These are phyloP conservation scores for Hypoxylon crocopeplum DNA, from an alignment of 495 filamentous ascomycete species.

Conservation along the genomic window DNA sequence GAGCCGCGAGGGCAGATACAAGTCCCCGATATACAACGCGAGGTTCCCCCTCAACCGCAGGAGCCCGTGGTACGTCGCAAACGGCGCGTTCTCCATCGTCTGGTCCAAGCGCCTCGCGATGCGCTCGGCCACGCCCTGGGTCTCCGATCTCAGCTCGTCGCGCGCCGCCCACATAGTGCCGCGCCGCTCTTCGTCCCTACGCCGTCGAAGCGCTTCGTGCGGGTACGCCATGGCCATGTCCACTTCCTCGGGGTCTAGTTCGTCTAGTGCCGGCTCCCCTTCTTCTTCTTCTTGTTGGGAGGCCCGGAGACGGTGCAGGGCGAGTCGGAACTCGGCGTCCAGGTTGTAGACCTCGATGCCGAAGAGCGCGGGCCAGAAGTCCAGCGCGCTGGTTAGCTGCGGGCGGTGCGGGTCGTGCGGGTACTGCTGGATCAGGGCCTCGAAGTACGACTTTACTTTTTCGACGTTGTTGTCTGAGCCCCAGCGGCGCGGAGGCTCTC, in stretches of 20 bases:
- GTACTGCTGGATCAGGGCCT: slow-evolving; percentile 46
- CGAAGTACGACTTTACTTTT: slow-evolving; percentile 42
- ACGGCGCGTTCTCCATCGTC: slow-evolving; percentile 68
- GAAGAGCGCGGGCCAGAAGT: slow-evolving; percentile 52
- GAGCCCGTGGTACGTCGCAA: slow-evolving; percentile 63
- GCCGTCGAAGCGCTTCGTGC: slow-evolving; percentile 5
- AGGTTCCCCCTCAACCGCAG: slow-evolving; percentile 71
- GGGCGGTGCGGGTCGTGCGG: slow-evolving; percentile 45
- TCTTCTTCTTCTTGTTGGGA: slow-evolving; percentile 18
- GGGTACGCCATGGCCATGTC: no score
- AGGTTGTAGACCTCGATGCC: slow-evolving; percentile 49
- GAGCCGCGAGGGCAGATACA: slow-evolving; percentile 48
- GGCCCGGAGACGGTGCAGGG: slow-evolving; percentile 8
- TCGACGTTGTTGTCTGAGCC: slow-evolving; percentile 37
- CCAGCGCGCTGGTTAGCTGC: slow-evolving; percentile 40
- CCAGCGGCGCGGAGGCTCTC: slow-evolving; percentile 16
- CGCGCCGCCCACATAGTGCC: slow-evolving; percentile 9
- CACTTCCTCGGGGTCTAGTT: no score
- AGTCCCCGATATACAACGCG: slow-evolving; percentile 70
- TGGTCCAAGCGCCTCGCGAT: slow-evolving; percentile 70
- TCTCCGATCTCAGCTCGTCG: slow-evolving; percentile 35
- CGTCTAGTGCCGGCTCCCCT: no score
- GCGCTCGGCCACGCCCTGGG: slow-evolving; percentile 44
- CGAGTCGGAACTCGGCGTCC: slow-evolving; percentile 35
- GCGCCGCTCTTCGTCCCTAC: slow-evolving; percentile 23